Evolutionary conservation across 495 filamentous ascomycete genomes (phyloP).

Genomic region (Hypoxylon lienhwacheense): DNA sequence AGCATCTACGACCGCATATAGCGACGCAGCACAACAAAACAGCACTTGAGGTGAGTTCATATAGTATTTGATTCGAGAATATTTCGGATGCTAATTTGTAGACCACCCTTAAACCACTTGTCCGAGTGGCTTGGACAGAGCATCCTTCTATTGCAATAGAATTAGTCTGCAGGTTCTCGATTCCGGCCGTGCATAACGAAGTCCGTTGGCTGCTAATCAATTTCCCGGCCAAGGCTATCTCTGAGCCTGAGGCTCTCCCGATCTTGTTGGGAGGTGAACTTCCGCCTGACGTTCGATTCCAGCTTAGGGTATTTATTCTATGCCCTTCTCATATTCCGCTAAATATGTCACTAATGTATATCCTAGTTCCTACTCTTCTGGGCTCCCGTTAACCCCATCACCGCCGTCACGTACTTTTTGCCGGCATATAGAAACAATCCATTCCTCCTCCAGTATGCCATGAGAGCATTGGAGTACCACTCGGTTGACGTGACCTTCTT

Average conservation of each 20-base stretch:
- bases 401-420: slow-evolving; percentile 88
- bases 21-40: slow-evolving; percentile 41
- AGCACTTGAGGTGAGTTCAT: slow-evolving; percentile 53
- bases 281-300: slow-evolving; percentile 75
- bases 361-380: slow-evolving; percentile 93
- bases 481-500: slow-evolving; percentile 97
- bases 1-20: slow-evolving; percentile 35
- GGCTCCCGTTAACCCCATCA: slow-evolving; percentile 90
- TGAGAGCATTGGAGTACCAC: slow-evolving; percentile 91
- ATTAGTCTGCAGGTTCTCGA: slow-evolving; percentile 75
- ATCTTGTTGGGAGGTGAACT: slow-evolving; percentile 76
- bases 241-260: slow-evolving; percentile 77
- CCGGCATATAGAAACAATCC: slow-evolving; percentile 93
- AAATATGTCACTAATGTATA: slow-evolving; percentile 40
- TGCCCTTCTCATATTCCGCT: neutral
- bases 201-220: slow-evolving; percentile 77
- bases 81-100: slow-evolving; percentile 34
- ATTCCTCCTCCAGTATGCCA: slow-evolving; percentile 94
- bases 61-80: neutral
- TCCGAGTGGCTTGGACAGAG: slow-evolving; percentile 84
- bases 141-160: slow-evolving; percentile 82
- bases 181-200: slow-evolving; percentile 67
- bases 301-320: slow-evolving; percentile 71
- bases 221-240: slow-evolving; percentile 77
- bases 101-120: slow-evolving; percentile 58